Evolutionary conservation across 331 rosid genomes (phyloP).

Genomic region (Quercus tomentella): DNA sequence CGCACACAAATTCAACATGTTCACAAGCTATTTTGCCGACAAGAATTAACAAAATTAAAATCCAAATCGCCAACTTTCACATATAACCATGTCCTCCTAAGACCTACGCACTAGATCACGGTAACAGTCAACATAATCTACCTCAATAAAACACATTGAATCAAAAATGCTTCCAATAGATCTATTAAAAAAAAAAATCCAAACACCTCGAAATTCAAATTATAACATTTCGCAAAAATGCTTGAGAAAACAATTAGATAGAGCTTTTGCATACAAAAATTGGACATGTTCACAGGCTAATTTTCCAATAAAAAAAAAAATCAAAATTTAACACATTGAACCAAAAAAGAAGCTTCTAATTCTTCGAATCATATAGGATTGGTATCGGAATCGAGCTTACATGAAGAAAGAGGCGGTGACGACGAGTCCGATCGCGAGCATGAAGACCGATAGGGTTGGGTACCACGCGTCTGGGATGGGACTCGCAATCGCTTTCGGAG

Average conservation of each 20-base stretch:
- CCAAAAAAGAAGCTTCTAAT: background rate
- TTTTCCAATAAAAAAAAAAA: background rate
- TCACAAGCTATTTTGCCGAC: too few species aligned
- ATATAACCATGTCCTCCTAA: too few species aligned
- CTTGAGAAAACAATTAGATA: background rate
- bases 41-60: too few species aligned
- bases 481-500: conserved; percentile 84
- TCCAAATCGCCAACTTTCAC: too few species aligned
- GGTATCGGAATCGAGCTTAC: conserved; percentile 48
- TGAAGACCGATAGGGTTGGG: conserved; percentile 72
- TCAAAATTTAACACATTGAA: background rate
- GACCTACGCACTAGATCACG: too few species aligned
- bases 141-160: too few species aligned
- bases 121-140: too few species aligned
- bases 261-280: background rate
- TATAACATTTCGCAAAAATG: background rate
- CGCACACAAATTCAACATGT: too few species aligned
- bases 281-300: background rate
- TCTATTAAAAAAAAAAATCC: background rate
- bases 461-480: conserved; percentile 82
- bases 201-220: background rate
- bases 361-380: background rate
- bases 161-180: too few species aligned
- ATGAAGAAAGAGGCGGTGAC: conserved; percentile 92
- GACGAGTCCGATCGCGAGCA: conserved; percentile 77